A percentile compares a stretch with the other conserved stretches of the same genome.
These are phyloP conservation scores for Calendula officinalis DNA, from an alignment of 129 eudicot genomes.

Conservation along the genomic window DNA sequence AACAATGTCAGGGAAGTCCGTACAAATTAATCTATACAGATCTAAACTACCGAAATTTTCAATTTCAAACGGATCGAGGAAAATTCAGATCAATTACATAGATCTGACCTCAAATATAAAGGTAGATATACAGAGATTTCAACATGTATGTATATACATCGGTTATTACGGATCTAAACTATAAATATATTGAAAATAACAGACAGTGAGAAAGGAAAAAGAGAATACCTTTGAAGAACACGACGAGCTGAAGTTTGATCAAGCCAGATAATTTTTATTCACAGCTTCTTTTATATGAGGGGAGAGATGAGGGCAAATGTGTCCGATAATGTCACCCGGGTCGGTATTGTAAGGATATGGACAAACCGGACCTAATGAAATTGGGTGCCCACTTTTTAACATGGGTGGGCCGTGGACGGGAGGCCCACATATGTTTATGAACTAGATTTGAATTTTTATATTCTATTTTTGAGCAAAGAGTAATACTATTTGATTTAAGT, in stretches of 20 bases:
- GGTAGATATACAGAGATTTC: neutral
- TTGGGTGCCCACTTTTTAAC: neutral
- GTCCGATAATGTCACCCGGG: neutral
- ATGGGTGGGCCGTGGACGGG: neutral
- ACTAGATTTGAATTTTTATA: too few species aligned
- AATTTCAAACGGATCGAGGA: conserved; percentile 2
- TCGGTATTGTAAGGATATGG: neutral
- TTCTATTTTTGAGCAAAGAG: too few species aligned
- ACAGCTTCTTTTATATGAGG: neutral
- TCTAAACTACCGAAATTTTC: neutral
- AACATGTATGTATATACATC: neutral
- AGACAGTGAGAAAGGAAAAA: neutral
- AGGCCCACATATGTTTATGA: too few species aligned
- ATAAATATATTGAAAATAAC: neutral
- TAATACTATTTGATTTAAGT: too few species aligned
- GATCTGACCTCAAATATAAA: neutral
- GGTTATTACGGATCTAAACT: neutral
- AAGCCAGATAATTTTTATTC: neutral
- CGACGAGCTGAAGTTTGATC: neutral
- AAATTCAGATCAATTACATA: neutral
- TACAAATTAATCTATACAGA: neutral
- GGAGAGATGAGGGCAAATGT: neutral
- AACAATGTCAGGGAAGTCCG: neutral
- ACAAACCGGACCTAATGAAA: neutral
- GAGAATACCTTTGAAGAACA: conserved; percentile 12